Evolutionary conservation across 345 rosid species (phyloP).

Genomic region (Linum trigynum): DNA sequence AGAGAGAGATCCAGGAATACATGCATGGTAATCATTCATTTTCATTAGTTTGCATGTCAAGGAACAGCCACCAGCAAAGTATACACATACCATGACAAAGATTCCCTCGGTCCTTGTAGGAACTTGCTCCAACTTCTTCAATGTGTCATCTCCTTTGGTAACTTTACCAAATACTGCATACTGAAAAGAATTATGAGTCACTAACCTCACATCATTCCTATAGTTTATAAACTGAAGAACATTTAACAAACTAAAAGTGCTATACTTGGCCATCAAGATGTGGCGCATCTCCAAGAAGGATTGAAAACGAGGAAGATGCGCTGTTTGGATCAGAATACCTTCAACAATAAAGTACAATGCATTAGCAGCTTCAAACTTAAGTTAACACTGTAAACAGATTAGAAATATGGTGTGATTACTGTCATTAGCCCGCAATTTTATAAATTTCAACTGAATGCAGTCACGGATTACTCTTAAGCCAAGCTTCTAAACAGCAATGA

Average conservation of each 20-base stretch:
- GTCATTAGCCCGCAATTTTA: not conserved
- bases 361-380: not conserved
- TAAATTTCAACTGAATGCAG: not conserved
- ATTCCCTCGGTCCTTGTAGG: conserved; percentile 90
- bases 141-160: conserved; percentile 86
- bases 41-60: not conserved
- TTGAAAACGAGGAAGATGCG: conserved; percentile 85
- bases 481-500: not conserved
- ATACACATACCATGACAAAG: conserved; percentile 69
- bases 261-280: conserved; percentile 88
- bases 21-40: not conserved
- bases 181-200: conserved; percentile 30
- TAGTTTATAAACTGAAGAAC: not conserved
- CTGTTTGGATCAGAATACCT: conserved; percentile 86
- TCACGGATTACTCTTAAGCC: not conserved
- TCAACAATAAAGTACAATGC: conserved; percentile 9
- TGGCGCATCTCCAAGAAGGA: conserved; percentile 90
- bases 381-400: not conserved
- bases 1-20: not conserved
- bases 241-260: conserved; percentile 9
- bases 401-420: not conserved
- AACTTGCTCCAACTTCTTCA: conserved; percentile 73
- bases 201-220: conserved; percentile 11
- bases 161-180: conserved; percentile 95
- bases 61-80: not conserved